Evolutionary conservation across 257 asterid species (phyloP), one percentile per base, ranked within the genome.

Genomic region (Osmanthus fragrans): DNA sequence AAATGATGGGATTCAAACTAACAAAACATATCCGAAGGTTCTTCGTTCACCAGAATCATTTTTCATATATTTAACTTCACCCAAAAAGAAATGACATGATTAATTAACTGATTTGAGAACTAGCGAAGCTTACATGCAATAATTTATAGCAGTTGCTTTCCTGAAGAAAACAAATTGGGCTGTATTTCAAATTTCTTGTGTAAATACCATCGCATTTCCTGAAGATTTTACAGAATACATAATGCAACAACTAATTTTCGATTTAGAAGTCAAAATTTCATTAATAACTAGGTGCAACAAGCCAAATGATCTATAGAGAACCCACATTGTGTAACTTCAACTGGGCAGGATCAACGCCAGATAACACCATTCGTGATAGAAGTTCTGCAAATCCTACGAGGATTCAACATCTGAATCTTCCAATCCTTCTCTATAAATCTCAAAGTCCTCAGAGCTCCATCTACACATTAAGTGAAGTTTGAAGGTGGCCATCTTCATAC

Each of bases 401-500:
- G 96, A 90, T 66, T 96, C 99, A 23, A 88, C 72, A 58, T 93
- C 98, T 4, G 98, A 93, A 77, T 87, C 92, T 84, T 89, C 95
- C 82, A 86, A 80, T 56, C 65, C 25, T 83, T 88, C 96, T 83
- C 70, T 85, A 81, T 92, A 93, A 73, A 84, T 81, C 85, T 96
- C 99, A 70, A 93, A 93, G 23, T 88, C 94, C 45, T 91, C 97
- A 0, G 90, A 74, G 82, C 86, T 88, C 95, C 94, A 96, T 74
- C 97, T 86, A 73, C 97, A 87, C 60, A 86, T 73, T 72, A 96
- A 82, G 80, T 92, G 85, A 74, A 96, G 97, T 75, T 87, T 85
- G 87, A 92, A 96, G 74, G 95, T 96, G 51, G 99, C 99, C 99
- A 96, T 96, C 94, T 93, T 96, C 23, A 86, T 81, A 3, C 86